Percentiles rank a stretch among this genome's conserved stretches.
Conservation (phyloP, 352 stramenopile genomes). For the Phytophthora fragariae region DNA sequence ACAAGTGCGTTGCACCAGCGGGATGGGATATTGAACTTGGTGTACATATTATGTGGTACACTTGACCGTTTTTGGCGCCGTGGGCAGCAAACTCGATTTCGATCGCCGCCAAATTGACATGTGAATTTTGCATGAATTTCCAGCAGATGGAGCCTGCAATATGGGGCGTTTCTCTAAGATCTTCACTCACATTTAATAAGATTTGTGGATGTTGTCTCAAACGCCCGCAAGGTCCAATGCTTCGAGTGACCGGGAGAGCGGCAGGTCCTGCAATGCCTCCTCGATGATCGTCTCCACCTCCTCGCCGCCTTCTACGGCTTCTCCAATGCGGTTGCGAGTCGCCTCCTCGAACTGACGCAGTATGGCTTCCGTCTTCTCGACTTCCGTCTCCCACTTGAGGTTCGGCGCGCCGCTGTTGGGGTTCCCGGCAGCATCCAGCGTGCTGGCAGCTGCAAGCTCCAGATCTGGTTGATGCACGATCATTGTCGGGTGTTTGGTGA, state of each 20-base stretch:
- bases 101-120: slow-evolving; percentile 27
- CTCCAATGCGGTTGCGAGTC: slow-evolving; percentile 69
- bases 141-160: not conserved
- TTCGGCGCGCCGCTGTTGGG: slow-evolving; percentile 47
- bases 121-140: not conserved
- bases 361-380: slow-evolving; percentile 85
- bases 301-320: slow-evolving; percentile 58
- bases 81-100: slow-evolving; percentile 8
- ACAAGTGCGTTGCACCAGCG: slow-evolving; percentile 14
- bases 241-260: slow-evolving; percentile 79
- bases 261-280: slow-evolving; percentile 70
- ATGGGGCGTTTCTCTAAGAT: not conserved
- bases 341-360: slow-evolving; percentile 84
- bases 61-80: slow-evolving; percentile 17
- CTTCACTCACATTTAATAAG: not conserved
- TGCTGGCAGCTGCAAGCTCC: slow-evolving; percentile 46
- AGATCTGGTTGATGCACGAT: slow-evolving; percentile 85
- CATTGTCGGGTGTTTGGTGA: slow-evolving; percentile 89
- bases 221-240: slow-evolving; percentile 81
- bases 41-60: slow-evolving; percentile 11
- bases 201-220: slow-evolving; percentile 23
- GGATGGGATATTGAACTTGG: slow-evolving; percentile 19
- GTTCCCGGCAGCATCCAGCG: slow-evolving; percentile 45
- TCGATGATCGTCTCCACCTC: slow-evolving; percentile 70
- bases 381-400: slow-evolving; percentile 81